Percentiles rank a stretch among this genome's conserved stretches.
Conservation (phyloP, 257 asterid genomes). For the Jacaranda mimosifolia region DNA sequence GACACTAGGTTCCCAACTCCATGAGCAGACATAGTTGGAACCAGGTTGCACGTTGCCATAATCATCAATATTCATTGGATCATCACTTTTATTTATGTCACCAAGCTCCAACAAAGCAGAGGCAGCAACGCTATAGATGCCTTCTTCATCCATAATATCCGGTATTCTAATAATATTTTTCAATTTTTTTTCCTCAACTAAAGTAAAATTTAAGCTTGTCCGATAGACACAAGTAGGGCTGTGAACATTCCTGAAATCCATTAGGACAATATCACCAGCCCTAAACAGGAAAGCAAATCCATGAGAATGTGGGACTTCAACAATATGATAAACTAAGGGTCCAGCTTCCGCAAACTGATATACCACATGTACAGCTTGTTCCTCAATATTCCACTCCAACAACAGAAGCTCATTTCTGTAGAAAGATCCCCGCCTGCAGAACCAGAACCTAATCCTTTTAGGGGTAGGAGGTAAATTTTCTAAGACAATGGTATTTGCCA, state of each 20-base stretch:
- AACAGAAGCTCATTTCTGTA: constrained; percentile 82
- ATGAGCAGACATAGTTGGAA: constrained; percentile 79
- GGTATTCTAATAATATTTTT: constrained; percentile 66
- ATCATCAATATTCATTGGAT: constrained; percentile 90
- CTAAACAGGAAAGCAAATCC: constrained; percentile 88
- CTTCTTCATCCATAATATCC: constrained; percentile 93
- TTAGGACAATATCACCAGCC: constrained; percentile 87
- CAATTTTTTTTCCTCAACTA: constrained; percentile 68
- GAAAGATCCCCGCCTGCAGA: constrained; percentile 77
- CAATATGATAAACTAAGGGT: constrained; percentile 83
- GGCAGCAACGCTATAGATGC: constrained; percentile 87
- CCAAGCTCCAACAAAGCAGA: constrained; percentile 97
- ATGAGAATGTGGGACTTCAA: constrained; percentile 86
- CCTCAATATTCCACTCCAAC: constrained; percentile 78
- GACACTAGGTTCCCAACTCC: constrained; percentile 93
- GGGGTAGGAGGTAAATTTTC: constrained; percentile 18
- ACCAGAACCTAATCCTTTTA: constrained; percentile 29
- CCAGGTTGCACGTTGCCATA: constrained; percentile 67
- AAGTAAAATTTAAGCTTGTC: constrained; percentile 73
- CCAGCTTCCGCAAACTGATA: constrained; percentile 87
- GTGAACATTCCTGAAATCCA: constrained; percentile 82
- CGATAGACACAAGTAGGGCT: constrained; percentile 72
- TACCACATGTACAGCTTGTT: constrained; percentile 64
- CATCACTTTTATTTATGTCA: constrained; percentile 79
- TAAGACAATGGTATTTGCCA: constrained; percentile 1